These are phyloP conservation scores for Ceratorhiza oryzae-sativae DNA, from an alignment of 1,284 basidiomycete species.

Conservation along the genomic window DNA sequence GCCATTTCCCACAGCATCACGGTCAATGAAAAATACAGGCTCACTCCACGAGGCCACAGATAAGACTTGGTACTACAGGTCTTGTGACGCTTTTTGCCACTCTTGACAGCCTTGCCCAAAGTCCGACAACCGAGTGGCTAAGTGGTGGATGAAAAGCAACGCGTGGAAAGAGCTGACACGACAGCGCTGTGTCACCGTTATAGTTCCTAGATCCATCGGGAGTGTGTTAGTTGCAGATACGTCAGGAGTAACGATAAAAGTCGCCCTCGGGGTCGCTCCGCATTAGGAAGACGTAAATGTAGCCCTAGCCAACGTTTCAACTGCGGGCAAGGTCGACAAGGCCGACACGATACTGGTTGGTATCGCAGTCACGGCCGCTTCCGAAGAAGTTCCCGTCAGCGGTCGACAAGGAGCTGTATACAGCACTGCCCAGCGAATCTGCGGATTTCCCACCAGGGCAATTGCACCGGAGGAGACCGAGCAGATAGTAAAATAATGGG, in stretches of 20 bases:
- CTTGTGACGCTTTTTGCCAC: constrained; percentile 2
- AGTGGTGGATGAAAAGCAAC: constrained; percentile 14
- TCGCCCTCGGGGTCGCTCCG: neutral
- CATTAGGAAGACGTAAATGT: neutral
- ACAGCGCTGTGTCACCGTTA: neutral
- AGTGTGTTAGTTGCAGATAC: neutral
- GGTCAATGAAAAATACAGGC: constrained; percentile 1
- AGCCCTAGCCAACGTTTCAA: neutral
- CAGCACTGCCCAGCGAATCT: constrained; percentile 7
- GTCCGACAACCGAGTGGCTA: constrained; percentile 17
- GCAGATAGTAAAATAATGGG: neutral
- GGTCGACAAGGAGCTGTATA: neutral
- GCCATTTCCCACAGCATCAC: neutral
- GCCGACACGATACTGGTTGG: constrained; percentile 7
- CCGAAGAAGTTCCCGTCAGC: neutral
- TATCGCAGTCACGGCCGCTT: neutral
- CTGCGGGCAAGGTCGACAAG: neutral
- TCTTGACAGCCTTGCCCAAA: constrained; percentile 9
- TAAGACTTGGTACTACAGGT: neutral
- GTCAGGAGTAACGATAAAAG: constrained; percentile 14
- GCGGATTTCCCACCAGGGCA: constrained; percentile 7
- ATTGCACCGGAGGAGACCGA: neutral
- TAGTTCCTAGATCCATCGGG: constrained; percentile 6
- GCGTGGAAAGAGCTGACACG: neutral
- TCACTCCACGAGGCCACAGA: constrained; percentile 7